These are phyloP conservation scores for Talaromyces stipitatus DNA, from an alignment of 495 filamentous ascomycete species.

Conservation along the genomic window DNA sequence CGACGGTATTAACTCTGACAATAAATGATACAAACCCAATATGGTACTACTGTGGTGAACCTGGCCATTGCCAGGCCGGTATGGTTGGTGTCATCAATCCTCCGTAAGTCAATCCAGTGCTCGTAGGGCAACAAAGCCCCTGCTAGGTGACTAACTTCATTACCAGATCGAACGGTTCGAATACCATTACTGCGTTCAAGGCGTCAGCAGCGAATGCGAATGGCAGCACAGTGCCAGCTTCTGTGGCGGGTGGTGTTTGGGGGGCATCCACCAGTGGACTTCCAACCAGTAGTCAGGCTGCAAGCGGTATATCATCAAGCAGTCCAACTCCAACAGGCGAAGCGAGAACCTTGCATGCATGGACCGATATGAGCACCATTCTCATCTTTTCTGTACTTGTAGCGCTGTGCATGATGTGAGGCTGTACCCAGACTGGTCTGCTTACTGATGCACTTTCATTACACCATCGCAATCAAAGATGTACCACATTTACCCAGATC, in stretches of 20 bases:
- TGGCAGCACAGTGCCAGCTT: neutral
- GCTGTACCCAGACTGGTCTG: too few relatives aligned
- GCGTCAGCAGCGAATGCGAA: constrained; percentile 30
- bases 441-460: too few relatives aligned
- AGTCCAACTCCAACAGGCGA: constrained; percentile 2
- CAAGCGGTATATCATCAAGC: neutral
- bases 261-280: neutral
- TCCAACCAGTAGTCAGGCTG: neutral
- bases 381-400: neutral
- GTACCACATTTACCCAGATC: too few relatives aligned
- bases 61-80: constrained; percentile 57
- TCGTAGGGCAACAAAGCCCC: constrained; percentile 8
- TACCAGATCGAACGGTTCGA: constrained; percentile 29
- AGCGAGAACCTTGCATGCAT: neutral
- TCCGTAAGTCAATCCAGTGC: constrained; percentile 36
- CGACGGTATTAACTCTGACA: constrained; percentile 43
- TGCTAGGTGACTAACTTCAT: neutral
- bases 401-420: neutral
- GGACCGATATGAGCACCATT: neutral
- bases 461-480: too few relatives aligned
- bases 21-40: constrained; percentile 56
- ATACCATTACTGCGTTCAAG: constrained; percentile 46
- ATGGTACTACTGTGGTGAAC: constrained; percentile 62
- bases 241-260: constrained; percentile 2
- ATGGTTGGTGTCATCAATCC: constrained; percentile 68